These are phyloP conservation scores for Alternaria rosae DNA, from an alignment of 2,329 filamentous ascomycete species.

Conservation along the genomic window DNA sequence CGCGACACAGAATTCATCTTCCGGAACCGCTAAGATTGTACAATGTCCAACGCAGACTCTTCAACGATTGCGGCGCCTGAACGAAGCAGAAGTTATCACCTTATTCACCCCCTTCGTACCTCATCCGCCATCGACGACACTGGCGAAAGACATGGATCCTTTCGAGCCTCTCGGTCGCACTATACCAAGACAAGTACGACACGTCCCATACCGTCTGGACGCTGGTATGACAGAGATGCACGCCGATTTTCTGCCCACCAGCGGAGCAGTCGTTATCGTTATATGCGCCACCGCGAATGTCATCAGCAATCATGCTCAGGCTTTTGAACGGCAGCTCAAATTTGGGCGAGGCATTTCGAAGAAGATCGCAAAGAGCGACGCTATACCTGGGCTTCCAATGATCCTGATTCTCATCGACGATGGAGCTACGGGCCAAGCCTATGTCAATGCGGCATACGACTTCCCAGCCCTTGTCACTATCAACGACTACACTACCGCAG, in stretches of 20 bases:
- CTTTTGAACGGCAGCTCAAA: conserved; percentile 40
- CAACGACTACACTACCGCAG: conserved; percentile 38
- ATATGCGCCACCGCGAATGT: conserved; percentile 45
- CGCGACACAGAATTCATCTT: conserved; percentile 8
- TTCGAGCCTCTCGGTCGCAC: conserved; percentile 75
- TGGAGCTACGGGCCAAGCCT: conserved; percentile 15
- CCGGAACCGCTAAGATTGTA: conserved; percentile 30
- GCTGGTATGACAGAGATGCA: conserved; percentile 71
- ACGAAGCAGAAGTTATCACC: conserved; percentile 51
- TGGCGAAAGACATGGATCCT: conserved; percentile 64
- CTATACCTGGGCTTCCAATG: conserved; percentile 30
- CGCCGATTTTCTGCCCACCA: conserved; percentile 67
- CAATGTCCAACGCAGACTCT: conserved; percentile 37
- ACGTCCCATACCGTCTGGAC: conserved; percentile 73
- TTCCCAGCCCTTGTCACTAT: conserved; percentile 40
- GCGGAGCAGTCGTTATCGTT: conserved; percentile 68
- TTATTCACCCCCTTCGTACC: conserved; percentile 65
- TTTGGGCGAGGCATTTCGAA: conserved; percentile 36
- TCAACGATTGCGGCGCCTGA: conserved; percentile 41
- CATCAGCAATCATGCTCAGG: conserved; percentile 26
- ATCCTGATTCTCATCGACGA: conserved; percentile 39
- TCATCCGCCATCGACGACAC: conserved; percentile 38
- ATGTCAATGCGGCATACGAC: conserved; percentile 32
- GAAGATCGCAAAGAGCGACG: conserved; percentile 21
- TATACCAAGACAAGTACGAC: conserved; percentile 68